Evolutionary conservation across 176 grass and related monocot species (phyloP), one percentile per base, ranked within the genome.

Genomic region (Canna indica): DNA sequence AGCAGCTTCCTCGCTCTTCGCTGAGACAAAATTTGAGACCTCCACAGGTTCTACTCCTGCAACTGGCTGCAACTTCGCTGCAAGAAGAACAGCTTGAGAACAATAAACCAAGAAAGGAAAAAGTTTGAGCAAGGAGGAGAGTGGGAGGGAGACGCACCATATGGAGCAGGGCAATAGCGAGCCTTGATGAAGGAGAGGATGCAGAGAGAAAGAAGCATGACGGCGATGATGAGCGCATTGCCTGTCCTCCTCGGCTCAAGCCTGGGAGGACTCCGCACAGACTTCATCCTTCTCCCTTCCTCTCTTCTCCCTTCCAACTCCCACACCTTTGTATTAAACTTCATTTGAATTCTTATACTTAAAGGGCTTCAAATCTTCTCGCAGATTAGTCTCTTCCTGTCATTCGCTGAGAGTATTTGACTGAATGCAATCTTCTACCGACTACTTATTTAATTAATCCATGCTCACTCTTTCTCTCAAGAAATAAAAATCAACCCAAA

Each of bases 201-300:
- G 16, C 84, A 75, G 9, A 91, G 73, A 76, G 88, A 83, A 59
- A 78, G 82, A 9, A 91, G 79, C 85, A 91, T 87, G 82, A 84
- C 76, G 64, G 76, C 76, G 28, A 85, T 75, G 64, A 91, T 85
- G 5, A 85, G 67, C 44, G 75, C 82, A 80, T 87, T 91, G 73
- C 88, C 85, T 62, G 79, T 54, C 73, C 79, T 72, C 57, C 85
- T 77, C 13, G 79, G 79, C 53, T 91, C 88, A 2, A 53, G 73
- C 47, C 88, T 82, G 7, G 76, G 73, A 64, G 73, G 52, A 60
- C 60, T 87, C 70, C 88, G 79, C 44, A 70, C 72, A 25, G 88
- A 5, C 76, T 91, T 91, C 88, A 91, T 91, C 30, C 67, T 72
- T 48, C 25, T 47, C 10, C 65, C 12, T 24, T 28, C 30, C 28